Percentiles rank a stretch among this genome's conserved stretches.
These are phyloP conservation scores for Antarctomyces pellizariae DNA, from an alignment of 495 filamentous ascomycete species.

Conservation along the genomic window DNA sequence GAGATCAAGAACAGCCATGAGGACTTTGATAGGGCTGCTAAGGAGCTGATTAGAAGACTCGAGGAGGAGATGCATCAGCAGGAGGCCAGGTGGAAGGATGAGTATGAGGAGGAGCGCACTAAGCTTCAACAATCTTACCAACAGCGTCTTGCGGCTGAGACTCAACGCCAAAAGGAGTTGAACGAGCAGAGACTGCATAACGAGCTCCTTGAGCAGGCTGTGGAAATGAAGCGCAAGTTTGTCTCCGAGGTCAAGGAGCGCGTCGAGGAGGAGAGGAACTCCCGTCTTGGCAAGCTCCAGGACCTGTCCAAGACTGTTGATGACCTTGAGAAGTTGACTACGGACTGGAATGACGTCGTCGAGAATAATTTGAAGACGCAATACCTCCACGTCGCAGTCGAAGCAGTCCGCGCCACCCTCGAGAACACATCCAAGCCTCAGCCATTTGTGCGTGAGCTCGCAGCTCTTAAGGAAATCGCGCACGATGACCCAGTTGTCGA, in stretches of 20 bases:
- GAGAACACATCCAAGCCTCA: conserved; percentile 47
- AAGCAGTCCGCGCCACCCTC: conserved; percentile 66
- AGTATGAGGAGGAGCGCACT: conserved; percentile 76
- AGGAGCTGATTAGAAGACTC: conserved; percentile 46
- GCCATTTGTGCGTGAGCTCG: conserved; percentile 76
- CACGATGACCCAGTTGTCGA: conserved; percentile 59
- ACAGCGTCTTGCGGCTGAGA: conserved; percentile 50
- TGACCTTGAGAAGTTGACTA: conserved; percentile 66
- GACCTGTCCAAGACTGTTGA: conserved; percentile 53
- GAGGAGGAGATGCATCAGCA: conserved; percentile 49
- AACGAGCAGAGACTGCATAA: conserved; percentile 63
- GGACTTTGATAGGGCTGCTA: conserved; percentile 61
- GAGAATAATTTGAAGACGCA: conserved; percentile 81
- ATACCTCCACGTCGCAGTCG: conserved; percentile 82
- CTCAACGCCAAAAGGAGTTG: conserved; percentile 47
- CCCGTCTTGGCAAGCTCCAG: conserved; percentile 62
- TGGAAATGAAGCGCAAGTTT: conserved; percentile 67
- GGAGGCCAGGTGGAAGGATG: conserved; percentile 56
- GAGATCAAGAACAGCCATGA: conserved; percentile 45
- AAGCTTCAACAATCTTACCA: conserved; percentile 52
- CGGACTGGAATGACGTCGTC: conserved; percentile 66
- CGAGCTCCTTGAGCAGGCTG: conserved; percentile 72
- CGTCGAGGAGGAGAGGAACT: conserved; percentile 73
- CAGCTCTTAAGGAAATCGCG: conserved; percentile 82
- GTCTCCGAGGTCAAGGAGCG: conserved; percentile 49